Evolutionary conservation across 495 filamentous ascomycete species (phyloP).

Genomic region (Copromyces sp.): DNA sequence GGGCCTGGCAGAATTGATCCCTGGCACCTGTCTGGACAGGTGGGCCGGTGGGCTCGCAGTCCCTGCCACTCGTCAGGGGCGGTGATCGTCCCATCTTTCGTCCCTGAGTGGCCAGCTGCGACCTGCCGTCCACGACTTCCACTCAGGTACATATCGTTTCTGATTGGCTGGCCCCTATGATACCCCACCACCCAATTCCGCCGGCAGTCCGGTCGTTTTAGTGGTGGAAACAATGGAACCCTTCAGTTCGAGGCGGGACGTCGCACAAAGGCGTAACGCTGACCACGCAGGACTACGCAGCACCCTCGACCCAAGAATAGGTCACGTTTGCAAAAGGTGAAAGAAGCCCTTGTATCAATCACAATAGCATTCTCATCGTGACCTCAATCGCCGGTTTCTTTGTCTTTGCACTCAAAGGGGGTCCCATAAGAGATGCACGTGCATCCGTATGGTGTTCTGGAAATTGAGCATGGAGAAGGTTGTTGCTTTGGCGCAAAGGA

Average conservation of each 20-base stretch:
- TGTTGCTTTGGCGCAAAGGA: not conserved
- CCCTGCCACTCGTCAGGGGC: conserved; percentile 9
- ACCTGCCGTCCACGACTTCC: conserved; percentile 9
- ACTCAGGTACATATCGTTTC: conserved; percentile 15
- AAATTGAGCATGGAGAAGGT: not conserved
- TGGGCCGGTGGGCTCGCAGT: not conserved
- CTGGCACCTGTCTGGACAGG: not conserved
- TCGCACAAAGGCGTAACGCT: not conserved
- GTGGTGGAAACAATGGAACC: not conserved
- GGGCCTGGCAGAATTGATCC: conserved; percentile 1
- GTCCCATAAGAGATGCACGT: not conserved
- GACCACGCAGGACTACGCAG: not conserved
- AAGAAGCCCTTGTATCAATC: not conserved
- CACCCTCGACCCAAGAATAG: not conserved
- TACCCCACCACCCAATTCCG: not conserved
- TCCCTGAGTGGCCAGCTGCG: conserved; percentile 9
- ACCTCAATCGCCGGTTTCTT: not conserved
- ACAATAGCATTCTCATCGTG: not conserved
- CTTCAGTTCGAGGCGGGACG: not conserved
- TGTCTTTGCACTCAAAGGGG: not conserved
- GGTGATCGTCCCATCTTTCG: conserved; percentile 7
- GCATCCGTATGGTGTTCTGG: not conserved
- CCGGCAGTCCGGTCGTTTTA: not conserved
- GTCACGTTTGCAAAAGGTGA: not conserved
- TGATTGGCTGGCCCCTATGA: conserved; percentile 13